Percentiles rank a stretch among this genome's conserved stretches.
These are phyloP conservation scores for Pleurotus djamor DNA, from an alignment of 768 basidiomycete genomes.

Conservation along the genomic window DNA sequence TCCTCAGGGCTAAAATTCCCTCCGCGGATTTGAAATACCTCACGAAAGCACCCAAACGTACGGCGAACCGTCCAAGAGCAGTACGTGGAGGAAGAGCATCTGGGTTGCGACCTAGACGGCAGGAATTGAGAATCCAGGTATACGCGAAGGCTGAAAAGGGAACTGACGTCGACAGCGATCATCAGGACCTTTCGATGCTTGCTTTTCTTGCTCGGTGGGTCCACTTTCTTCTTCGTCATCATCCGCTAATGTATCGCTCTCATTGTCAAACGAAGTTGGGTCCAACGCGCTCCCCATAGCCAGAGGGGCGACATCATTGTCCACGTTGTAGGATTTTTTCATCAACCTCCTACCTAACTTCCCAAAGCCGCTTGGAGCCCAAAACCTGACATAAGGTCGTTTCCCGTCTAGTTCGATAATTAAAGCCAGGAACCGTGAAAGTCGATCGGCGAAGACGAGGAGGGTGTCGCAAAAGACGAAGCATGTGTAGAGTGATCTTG, in stretches of 20 bases:
- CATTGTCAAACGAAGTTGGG: constrained; percentile 26
- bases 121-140: neutral
- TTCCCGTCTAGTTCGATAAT: constrained; percentile 30
- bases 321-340: constrained; percentile 19
- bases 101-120: constrained; percentile 29
- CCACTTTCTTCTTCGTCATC: constrained; percentile 18
- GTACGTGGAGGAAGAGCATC: constrained; percentile 40
- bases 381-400: constrained; percentile 32
- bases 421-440: constrained; percentile 27
- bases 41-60: constrained; percentile 27
- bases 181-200: constrained; percentile 1
- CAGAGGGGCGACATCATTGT: constrained; percentile 22
- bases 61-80: constrained; percentile 25
- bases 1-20: constrained; percentile 51
- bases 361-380: constrained; percentile 41
- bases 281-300: constrained; percentile 34
- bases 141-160: neutral
- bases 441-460: constrained; percentile 35
- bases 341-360: constrained; percentile 32
- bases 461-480: constrained; percentile 44
- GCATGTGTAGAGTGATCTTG: constrained; percentile 42
- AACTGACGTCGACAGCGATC: constrained; percentile 2
- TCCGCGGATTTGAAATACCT: constrained; percentile 38
- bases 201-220: constrained; percentile 14
- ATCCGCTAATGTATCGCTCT: constrained; percentile 1